Conservation (phyloP, 192 early-diverging fungal species). For the Glomus cerebriforme region DNA sequence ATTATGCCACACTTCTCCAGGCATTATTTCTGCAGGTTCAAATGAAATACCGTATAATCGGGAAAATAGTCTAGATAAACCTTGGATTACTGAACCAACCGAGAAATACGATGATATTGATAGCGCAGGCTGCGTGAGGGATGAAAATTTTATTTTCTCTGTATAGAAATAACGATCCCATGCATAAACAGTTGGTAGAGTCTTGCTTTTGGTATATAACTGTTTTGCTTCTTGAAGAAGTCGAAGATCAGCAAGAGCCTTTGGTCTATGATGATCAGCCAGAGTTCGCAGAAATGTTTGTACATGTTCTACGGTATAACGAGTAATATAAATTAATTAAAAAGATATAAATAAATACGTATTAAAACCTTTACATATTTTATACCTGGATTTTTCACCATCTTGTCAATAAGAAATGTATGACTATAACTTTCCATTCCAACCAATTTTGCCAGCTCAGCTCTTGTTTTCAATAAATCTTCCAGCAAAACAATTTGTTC, state of each 20-base stretch:
- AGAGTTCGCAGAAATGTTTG: conserved; percentile 80
- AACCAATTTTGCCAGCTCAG: conserved; percentile 71
- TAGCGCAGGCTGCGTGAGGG: conserved; percentile 42
- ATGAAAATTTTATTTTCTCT: conserved; percentile 41
- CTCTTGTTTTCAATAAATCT: conserved; percentile 70
- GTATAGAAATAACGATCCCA: conserved; percentile 88
- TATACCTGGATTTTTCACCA: conserved; percentile 81
- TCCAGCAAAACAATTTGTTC: conserved; percentile 73
- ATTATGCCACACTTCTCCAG: conserved; percentile 89
- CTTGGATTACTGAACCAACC: conserved; percentile 85
- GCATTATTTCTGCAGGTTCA: conserved; percentile 62
- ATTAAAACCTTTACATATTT: not conserved
- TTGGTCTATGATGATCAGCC: conserved; percentile 58
- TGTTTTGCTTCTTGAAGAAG: conserved; percentile 52
- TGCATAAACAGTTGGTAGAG: conserved; percentile 51
- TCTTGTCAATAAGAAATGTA: conserved; percentile 87
- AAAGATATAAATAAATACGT: conserved; percentile 19
- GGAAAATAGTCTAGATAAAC: conserved; percentile 82
- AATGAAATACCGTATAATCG: conserved; percentile 87
- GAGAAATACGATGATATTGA: conserved; percentile 77
- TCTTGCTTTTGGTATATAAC: conserved; percentile 9
- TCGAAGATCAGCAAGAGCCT: conserved; percentile 51
- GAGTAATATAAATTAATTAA: not conserved
- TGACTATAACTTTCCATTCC: conserved; percentile 84
- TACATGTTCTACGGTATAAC: conserved; percentile 64